Conservation (phyloP, 345 rosid genomes). For the Laguncularia racemosa region DNA sequence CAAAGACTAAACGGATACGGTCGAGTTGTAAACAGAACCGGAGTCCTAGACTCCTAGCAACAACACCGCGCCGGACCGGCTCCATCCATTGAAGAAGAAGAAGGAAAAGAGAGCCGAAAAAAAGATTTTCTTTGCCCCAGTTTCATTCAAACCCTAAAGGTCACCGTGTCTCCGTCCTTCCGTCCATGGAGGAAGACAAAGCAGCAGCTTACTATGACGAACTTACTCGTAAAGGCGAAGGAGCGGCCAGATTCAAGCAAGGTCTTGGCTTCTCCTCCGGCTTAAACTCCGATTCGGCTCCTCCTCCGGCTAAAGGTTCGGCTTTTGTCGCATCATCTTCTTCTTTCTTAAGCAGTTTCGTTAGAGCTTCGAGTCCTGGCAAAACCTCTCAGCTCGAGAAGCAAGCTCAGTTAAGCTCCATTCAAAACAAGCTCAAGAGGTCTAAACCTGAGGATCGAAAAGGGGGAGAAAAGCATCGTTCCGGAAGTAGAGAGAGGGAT, state of each 20-base stretch:
- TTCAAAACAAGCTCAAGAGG: slow-evolving; percentile 71
- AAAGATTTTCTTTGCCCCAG: neutral
- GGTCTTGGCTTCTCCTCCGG: slow-evolving; percentile 81
- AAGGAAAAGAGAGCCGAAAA: no score
- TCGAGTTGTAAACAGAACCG: no score
- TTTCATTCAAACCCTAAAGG: neutral
- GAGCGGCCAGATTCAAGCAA: slow-evolving; percentile 95
- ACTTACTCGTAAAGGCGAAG: slow-evolving; percentile 80
- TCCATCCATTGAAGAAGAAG: no score
- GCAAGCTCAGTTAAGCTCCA: slow-evolving; percentile 55
- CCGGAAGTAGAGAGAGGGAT: slow-evolving; percentile 25
- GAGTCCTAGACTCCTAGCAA: no score
- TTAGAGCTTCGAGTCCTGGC: slow-evolving; percentile 61
- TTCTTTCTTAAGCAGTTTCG: slow-evolving; percentile 64
- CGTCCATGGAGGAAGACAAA: slow-evolving; percentile 63
- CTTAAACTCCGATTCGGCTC: slow-evolving; percentile 44
- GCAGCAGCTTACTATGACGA: slow-evolving; percentile 81
- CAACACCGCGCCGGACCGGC: no score
- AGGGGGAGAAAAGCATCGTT: slow-evolving; percentile 17
- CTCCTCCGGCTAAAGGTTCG: slow-evolving; percentile 46
- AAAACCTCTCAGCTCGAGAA: slow-evolving; percentile 37
- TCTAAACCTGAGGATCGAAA: slow-evolving; percentile 18
- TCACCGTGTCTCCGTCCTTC: neutral
- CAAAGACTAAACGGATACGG: no score
- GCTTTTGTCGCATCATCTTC: slow-evolving; percentile 43